phyloP scores from a whole-genome alignment of 805 yeast species.

The Yarrowia sp. region DNA sequence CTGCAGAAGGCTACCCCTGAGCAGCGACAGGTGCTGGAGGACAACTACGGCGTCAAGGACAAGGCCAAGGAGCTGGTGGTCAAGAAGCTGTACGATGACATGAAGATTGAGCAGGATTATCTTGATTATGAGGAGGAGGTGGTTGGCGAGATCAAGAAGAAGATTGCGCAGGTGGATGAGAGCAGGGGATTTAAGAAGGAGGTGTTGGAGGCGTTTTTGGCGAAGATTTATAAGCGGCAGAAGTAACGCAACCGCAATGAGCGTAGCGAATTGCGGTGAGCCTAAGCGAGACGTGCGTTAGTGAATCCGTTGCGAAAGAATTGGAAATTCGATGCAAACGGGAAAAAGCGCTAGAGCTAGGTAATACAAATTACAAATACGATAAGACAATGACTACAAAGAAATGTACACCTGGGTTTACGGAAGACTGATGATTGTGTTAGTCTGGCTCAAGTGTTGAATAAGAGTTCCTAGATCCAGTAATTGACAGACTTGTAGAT shows the following conservation, averaged over 20 bases:
- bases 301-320: too few species aligned
- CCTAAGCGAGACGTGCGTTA: too few species aligned
- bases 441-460: too few species aligned
- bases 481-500: too few species aligned
- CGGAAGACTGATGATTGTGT: too few species aligned
- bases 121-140: conserved; percentile 81
- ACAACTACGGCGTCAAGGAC: conserved; percentile 88
- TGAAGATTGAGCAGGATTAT: conserved; percentile 74
- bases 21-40: conserved; percentile 83
- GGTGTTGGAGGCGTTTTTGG: conserved; percentile 83
- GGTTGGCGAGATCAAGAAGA: conserved; percentile 66
- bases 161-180: conserved; percentile 82
- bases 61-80: conserved; percentile 68
- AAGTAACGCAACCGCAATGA: conserved; percentile 64
- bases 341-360: too few species aligned
- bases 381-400: too few species aligned
- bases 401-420: too few species aligned
- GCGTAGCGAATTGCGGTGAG: too few species aligned
- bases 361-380: too few species aligned
- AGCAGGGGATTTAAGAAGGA: conserved; percentile 89
- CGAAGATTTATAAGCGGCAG: conserved; percentile 91
- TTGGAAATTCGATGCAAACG: too few species aligned
- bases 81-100: conserved; percentile 74
- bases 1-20: conserved; percentile 76
- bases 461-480: too few species aligned